A percentile compares a stretch with the other conserved stretches of the same genome.
Conservation (phyloP, 2,329 filamentous ascomycete genomes). For the Alternaria brassicicola region DNA sequence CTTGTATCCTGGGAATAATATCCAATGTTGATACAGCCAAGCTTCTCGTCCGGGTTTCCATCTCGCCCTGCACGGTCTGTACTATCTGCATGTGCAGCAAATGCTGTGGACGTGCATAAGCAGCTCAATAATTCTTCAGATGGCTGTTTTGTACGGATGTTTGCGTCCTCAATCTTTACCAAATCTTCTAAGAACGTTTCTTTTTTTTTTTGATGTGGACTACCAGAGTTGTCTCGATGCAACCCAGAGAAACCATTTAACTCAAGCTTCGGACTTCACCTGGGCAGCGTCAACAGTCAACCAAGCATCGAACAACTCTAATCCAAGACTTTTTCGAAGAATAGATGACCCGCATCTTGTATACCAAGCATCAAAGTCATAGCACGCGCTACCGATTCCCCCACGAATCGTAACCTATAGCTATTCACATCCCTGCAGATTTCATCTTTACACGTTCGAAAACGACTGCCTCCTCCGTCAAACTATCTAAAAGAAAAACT, state of each 20-base stretch:
- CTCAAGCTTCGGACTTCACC: slow-evolving; percentile 4
- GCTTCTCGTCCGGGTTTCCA: slow-evolving; percentile 17
- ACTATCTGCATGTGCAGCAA: neutral
- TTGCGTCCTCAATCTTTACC: neutral
- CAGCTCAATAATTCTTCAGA: neutral
- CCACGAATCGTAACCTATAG: slow-evolving; percentile 24
- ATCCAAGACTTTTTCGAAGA: slow-evolving; percentile 4
- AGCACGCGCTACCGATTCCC: slow-evolving; percentile 24
- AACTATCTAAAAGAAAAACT: slow-evolving; percentile 17
- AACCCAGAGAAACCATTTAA: neutral
- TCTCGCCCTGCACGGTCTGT: neutral
- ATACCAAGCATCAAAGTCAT: slow-evolving; percentile 13
- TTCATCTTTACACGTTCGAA: slow-evolving; percentile 29
- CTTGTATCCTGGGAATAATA: slow-evolving; percentile 9
- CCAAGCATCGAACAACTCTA: slow-evolving; percentile 12
- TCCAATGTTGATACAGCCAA: slow-evolving; percentile 8
- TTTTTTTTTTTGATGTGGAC: neutral
- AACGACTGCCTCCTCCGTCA: slow-evolving; percentile 28
- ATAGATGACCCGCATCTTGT: slow-evolving; percentile 17
- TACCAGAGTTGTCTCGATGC: neutral
- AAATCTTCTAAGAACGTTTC: neutral
- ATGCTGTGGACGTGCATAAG: neutral
- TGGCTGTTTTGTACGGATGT: neutral
- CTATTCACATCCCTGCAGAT: slow-evolving; percentile 33
- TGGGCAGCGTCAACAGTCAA: slow-evolving; percentile 3